Evolutionary conservation across 148 eudicot species (phyloP), one percentile per base, ranked within the genome.

Genomic region (Pharnaceum exiguum): DNA sequence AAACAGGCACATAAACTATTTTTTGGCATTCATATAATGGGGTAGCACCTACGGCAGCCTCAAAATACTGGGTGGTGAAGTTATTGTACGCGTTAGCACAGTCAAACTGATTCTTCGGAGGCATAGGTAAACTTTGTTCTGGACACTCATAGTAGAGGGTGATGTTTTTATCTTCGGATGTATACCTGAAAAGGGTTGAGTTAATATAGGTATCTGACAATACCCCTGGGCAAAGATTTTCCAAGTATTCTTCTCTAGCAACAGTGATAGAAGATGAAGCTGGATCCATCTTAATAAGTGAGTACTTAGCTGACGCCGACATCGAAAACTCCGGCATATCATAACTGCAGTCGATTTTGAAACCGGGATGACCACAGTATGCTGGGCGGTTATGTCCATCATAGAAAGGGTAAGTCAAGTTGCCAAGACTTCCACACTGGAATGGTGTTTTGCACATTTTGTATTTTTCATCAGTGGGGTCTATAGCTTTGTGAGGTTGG

Each of bases 361-460:
- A 82, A 10, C 79, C 78, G 0, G 83, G 83, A 46, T 72, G 55
- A 15, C 96, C 96, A 51, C 93, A 82, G 30, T 57, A 57, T 1
- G 17, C 42, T 0, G 84, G 81, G 22, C 86, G 76, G 46, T 2
- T 51, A 1, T 28, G 11, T 26, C 21, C 46, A 28, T 46, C 79
- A 46, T 70, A 85, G 67, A 88, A 88, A 43, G 96, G 96, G 55
- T 88, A 88, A 9, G 51, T 26, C n/a, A 88, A 36, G 52, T 54
- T 51, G 5, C 9, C 7, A 7, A 71, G 1, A 29, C n/a, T 16
- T 9, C 71, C 81, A 53, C 96, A 85, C 4, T 28, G 24, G 28
- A 70, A 67, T 0, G 59, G 9, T 51, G 51, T 36, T 24, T 38
- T 40, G 53, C 96, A 88, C 43, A 35, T 49, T n/a, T 50, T 55